Conservation (phyloP, 148 eudicot genomes). For the Rheum nobile region DNA sequence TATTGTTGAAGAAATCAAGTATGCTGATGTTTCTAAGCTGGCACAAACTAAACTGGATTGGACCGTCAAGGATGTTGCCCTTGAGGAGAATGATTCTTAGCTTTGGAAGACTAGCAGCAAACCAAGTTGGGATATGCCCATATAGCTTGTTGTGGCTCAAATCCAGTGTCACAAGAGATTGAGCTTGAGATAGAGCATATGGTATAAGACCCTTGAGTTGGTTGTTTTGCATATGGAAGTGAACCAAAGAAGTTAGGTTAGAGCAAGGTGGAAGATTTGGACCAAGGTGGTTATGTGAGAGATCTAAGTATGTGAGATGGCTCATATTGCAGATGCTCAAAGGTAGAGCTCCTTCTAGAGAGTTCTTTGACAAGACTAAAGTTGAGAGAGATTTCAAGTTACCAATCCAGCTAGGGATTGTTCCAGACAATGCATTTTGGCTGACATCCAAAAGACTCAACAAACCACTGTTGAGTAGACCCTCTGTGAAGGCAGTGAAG, state of each 20-base stretch:
- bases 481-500: background rate
- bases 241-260: background rate
- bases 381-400: background rate
- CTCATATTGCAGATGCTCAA: background rate
- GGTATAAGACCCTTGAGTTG: background rate
- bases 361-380: background rate
- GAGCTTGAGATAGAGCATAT: background rate
- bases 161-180: background rate
- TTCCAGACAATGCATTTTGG: background rate
- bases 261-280: background rate
- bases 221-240: background rate
- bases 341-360: background rate
- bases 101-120: background rate
- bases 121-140: background rate
- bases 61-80: background rate
- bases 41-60: conserved; percentile 1
- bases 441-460: background rate
- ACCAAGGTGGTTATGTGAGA: conserved; percentile 2
- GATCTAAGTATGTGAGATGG: background rate
- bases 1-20: conserved; percentile 11
- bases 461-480: background rate
- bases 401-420: background rate
- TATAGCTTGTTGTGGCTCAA: background rate
- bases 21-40: conserved; percentile 6
- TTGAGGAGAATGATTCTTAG: background rate